Percentiles rank a stretch among this genome's conserved stretches.
These are phyloP conservation scores for Plasmodium cynomolgi DNA, from an alignment of 169 alveolate species.

Conservation along the genomic window DNA sequence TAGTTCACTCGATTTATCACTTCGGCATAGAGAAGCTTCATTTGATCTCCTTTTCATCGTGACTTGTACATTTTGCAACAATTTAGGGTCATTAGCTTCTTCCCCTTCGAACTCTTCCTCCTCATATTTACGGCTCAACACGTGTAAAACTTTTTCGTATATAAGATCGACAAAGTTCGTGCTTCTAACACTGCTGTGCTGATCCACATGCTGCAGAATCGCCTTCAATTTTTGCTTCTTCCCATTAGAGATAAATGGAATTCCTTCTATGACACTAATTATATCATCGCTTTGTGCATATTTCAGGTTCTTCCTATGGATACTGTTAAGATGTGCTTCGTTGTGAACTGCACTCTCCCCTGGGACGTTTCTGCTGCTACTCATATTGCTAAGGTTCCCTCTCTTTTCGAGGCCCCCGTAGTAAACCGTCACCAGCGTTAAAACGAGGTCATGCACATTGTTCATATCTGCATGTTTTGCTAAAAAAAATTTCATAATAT, in stretches of 20 bases:
- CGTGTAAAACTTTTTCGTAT: conserved; percentile 32
- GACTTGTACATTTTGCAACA: not conserved
- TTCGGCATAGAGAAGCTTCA: not conserved
- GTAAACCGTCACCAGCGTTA: conserved; percentile 33
- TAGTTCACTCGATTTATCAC: conserved; percentile 14
- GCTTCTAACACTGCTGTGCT: not conserved
- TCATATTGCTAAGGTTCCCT: not conserved
- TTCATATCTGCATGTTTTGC: not conserved
- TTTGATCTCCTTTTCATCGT: not conserved
- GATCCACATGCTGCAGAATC: not conserved
- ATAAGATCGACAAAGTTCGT: conserved; percentile 1
- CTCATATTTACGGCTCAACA: conserved; percentile 17
- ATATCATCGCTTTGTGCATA: not conserved
- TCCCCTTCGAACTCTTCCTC: not conserved
- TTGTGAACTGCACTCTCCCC: not conserved
- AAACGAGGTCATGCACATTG: conserved; percentile 35
- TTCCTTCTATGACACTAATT: conserved; percentile 17
- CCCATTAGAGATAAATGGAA: conserved; percentile 1
- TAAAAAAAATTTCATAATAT: conserved; percentile 25
- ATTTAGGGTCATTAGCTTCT: not conserved
- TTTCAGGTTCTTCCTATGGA: not conserved
- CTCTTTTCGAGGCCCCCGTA: not conserved
- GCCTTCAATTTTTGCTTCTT: conserved; percentile 4
- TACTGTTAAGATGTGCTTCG: not conserved
- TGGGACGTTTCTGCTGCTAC: not conserved